Evolutionary conservation across 2,329 filamentous ascomycete genomes (phyloP), one percentile per base, ranked within the genome.

Genomic region (Sclerotinia trifoliorum): DNA sequence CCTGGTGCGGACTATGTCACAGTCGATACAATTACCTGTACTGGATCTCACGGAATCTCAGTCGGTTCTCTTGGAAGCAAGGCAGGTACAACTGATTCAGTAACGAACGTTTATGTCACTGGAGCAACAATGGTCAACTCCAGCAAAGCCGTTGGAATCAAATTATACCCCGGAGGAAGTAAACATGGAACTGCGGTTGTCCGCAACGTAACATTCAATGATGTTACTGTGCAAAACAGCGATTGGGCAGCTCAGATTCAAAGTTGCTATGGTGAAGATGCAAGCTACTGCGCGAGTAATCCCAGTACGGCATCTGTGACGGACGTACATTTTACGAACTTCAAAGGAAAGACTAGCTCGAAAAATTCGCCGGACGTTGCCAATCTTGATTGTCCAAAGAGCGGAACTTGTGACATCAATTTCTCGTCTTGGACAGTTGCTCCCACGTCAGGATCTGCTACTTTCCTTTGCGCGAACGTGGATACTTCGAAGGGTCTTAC

Each of bases 241-340:
- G 80, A 81, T 66, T 82, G 82, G 69, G 81, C 80, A 5, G 77
- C 81, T 70, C 80, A 82, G 69, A 80, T 83, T n/a, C 78, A 81
- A 71, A 81, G 78, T 66, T 83, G 80, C 68, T 83, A 82, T 68
- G 75, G 75, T 26, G 78, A 78, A 32, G 75, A 79, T 26, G 74
- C 67, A 0, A 69, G 68, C 11, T 81, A 81, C 65, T 82, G 81
- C 68, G 69, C 73, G 2, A 68, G 74, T 0, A 72, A 78, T 63
- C 79, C 79, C 2, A 77, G 78, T 6, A 75, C 75, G 46, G 78
- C 79, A 1, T 69, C 73, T 3, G 69, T 81, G 44, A 77, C 74
- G 0, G 79, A 71, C 19, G 75, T 82, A 5, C 71, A 77, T 5
- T 78, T 82, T 65, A 74, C 77, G 26, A 77, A 77, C 6, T 79